These are phyloP conservation scores for Backusella luteola DNA, from an alignment of 192 early-diverging fungal genomes.

Conservation along the genomic window DNA sequence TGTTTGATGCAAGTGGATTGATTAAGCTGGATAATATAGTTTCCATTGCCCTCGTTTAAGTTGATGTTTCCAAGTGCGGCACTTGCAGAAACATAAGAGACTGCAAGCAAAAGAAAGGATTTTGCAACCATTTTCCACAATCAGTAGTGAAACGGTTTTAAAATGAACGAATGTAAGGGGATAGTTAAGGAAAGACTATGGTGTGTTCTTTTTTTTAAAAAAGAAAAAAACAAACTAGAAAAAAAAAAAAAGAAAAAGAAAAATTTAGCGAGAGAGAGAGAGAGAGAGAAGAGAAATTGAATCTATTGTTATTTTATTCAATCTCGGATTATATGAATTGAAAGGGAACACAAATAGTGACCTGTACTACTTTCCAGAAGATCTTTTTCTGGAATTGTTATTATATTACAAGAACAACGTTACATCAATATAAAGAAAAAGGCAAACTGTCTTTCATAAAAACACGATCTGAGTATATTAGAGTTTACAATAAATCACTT, in stretches of 20 bases:
- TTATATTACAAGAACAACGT: not conserved
- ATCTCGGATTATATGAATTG: conserved; percentile 2
- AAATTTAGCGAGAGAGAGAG: not conserved
- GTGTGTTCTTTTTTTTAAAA: not conserved
- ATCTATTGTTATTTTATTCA: not conserved
- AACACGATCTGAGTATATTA: not conserved
- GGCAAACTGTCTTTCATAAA: not conserved
- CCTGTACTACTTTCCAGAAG: conserved; percentile 9
- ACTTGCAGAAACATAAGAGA: not conserved
- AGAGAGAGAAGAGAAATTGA: not conserved
- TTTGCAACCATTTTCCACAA: conserved; percentile 6
- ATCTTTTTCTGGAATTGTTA: conserved; percentile 11
- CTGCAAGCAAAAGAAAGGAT: conserved; percentile 5
- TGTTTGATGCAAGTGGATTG: conserved; percentile 14
- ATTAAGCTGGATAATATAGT: conserved; percentile 16
- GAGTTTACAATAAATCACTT: not conserved
- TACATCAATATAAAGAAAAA: not conserved
- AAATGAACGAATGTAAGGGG: not conserved
- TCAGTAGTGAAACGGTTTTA: not conserved
- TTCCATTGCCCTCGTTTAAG: conserved; percentile 3
- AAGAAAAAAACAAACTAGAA: not conserved
- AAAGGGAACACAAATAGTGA: conserved; percentile 8
- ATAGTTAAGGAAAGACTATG: not conserved
- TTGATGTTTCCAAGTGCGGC: not conserved
- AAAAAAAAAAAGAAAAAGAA: conserved; percentile 6